Evolutionary conservation across 176 grass and related monocot species (phyloP).

Genomic region (Oryza rufipogon): DNA sequence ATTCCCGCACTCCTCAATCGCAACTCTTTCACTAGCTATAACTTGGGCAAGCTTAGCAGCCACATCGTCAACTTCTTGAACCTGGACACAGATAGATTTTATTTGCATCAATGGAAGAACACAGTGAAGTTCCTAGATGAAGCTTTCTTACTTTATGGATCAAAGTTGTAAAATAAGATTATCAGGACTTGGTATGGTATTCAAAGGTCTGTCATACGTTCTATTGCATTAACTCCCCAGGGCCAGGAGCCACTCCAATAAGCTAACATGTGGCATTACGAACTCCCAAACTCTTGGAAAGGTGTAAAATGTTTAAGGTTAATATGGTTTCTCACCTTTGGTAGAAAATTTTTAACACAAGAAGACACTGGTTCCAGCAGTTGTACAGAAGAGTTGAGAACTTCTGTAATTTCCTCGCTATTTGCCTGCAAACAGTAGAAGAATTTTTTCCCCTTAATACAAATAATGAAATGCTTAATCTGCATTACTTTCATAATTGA

Average conservation of each 20-base stretch:
- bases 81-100: constrained; percentile 40
- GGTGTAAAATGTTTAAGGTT: no score
- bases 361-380: constrained; percentile 54
- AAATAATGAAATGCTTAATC: neutral
- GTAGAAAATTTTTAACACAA: constrained; percentile 50
- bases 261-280: no score
- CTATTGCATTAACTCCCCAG: neutral
- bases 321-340: constrained; percentile 57
- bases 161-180: neutral
- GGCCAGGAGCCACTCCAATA: neutral
- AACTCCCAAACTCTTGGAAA: no score
- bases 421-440: constrained; percentile 55
- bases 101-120: neutral
- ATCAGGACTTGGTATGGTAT: neutral
- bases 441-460: neutral
- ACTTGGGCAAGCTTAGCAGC: constrained; percentile 60
- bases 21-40: constrained; percentile 51
- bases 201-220: neutral
- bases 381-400: constrained; percentile 56
- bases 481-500: constrained; percentile 9
- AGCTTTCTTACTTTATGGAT: neutral
- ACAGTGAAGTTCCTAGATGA: neutral
- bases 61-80: constrained; percentile 53
- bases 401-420: constrained; percentile 58
- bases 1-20: constrained; percentile 78